A percentile compares a stretch with the other conserved stretches of the same genome.
phyloP scores from a whole-genome alignment of 495 filamentous ascomycete genomes.

The Penicillium argentinense region DNA sequence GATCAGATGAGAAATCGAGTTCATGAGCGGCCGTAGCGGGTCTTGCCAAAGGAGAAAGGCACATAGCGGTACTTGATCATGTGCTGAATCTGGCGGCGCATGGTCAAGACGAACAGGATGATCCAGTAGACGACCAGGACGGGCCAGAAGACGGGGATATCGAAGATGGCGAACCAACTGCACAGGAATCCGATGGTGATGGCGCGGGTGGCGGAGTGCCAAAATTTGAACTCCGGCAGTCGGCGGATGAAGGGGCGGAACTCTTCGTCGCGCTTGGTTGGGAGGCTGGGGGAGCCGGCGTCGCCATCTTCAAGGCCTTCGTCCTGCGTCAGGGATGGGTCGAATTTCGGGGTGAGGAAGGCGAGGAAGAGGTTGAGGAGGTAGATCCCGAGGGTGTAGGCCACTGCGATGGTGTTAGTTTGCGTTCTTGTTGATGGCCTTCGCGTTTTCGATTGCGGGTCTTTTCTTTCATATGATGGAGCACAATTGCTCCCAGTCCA shows the following conservation, averaged over 20 bases:
- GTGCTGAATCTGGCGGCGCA: conserved; percentile 98
- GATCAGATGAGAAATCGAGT: conserved; percentile 2
- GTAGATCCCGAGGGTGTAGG: conserved; percentile 98
- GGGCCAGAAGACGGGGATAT: conserved; percentile 98
- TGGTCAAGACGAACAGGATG: conserved; percentile 91
- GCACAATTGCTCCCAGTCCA: not conserved
- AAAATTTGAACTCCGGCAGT: conserved; percentile 99
- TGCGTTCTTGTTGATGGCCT: not conserved
- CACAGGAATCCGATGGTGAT: conserved; percentile 81
- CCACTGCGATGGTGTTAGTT: conserved; percentile 55
- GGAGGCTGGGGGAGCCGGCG: conserved; percentile 62
- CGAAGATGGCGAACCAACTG: conserved; percentile 89
- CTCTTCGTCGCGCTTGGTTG: conserved; percentile 93
- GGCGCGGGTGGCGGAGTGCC: conserved; percentile 90
- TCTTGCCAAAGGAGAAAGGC: conserved; percentile 91
- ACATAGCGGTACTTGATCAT: conserved; percentile 99
- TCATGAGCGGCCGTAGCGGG: conserved; percentile 62
- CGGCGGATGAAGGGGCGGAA: conserved; percentile 96
- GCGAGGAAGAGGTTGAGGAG: conserved; percentile 99
- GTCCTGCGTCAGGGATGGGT: conserved; percentile 93
- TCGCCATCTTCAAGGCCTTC: conserved; percentile 94
- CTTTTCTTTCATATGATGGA: too few relatives aligned
- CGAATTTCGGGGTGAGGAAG: conserved; percentile 97
- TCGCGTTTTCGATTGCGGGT: too few relatives aligned
- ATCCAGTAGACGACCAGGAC: conserved; percentile 98